These are phyloP conservation scores for Thelonectria blattea DNA, from an alignment of 2,329 filamentous ascomycete genomes.

Conservation along the genomic window DNA sequence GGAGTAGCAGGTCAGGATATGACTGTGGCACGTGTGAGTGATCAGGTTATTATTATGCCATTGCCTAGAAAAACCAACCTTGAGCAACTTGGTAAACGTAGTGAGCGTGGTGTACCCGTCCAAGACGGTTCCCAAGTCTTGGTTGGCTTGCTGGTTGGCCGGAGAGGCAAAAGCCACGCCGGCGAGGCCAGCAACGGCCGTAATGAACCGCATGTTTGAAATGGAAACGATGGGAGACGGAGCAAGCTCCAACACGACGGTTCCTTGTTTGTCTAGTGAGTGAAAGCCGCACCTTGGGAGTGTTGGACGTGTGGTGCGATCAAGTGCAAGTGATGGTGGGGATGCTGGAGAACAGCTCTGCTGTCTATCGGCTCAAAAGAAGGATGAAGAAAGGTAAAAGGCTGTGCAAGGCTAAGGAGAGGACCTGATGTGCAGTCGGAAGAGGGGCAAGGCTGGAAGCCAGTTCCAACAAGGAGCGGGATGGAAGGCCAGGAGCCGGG, in stretches of 20 bases:
- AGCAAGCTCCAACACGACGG: not conserved
- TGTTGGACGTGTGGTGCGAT: not conserved
- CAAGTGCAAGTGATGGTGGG: not conserved
- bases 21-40: slow-evolving; percentile 40
- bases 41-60: not conserved
- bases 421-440: not conserved
- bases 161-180: slow-evolving; percentile 26
- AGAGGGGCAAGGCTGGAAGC: not conserved
- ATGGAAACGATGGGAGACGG: not conserved
- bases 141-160: slow-evolving; percentile 29
- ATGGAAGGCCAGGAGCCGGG: not conserved
- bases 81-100: slow-evolving; percentile 52
- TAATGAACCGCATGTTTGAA: slow-evolving; percentile 29
- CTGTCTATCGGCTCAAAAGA: not conserved
- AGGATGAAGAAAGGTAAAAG: not conserved
- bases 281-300: not conserved
- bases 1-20: slow-evolving; percentile 53
- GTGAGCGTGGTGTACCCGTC: slow-evolving; percentile 49
- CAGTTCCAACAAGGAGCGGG: not conserved
- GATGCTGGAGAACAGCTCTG: too few species aligned
- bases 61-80: slow-evolving; percentile 40
- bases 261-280: not conserved
- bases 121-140: slow-evolving; percentile 50
- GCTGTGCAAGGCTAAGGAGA: not conserved
- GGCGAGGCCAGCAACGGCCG: slow-evolving; percentile 29